These are phyloP conservation scores for Leccinum obscurum DNA, from an alignment of 768 basidiomycete genomes.

Conservation along the genomic window DNA sequence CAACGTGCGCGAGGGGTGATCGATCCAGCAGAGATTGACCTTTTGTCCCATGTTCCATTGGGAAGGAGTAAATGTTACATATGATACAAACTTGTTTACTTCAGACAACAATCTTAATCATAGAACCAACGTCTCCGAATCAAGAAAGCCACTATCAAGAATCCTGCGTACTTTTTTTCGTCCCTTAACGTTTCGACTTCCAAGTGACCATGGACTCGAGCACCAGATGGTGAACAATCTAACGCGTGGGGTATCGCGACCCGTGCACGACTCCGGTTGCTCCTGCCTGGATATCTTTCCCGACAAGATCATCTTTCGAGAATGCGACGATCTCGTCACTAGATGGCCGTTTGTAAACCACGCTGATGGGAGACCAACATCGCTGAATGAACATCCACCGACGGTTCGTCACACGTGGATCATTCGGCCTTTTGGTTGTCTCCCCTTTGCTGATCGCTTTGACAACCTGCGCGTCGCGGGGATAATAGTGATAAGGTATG, in stretches of 20 bases:
- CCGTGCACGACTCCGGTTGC: not conserved
- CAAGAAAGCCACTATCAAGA: not conserved
- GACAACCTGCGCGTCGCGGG: constrained; percentile 3
- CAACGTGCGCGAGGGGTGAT: too few species aligned
- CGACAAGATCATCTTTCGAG: not conserved
- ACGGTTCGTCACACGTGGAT: not conserved
- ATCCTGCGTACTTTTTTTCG: too few species aligned
- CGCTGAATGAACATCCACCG: constrained; percentile 8
- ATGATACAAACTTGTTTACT: not conserved
- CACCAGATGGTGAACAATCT: not conserved
- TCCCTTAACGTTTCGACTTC: too few species aligned
- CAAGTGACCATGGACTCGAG: not conserved
- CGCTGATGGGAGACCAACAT: constrained; percentile 6
- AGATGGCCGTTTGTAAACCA: not conserved
- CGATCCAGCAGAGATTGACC: too few species aligned
- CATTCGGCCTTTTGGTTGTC: not conserved
- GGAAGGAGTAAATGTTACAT: not conserved
- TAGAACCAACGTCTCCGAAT: not conserved
- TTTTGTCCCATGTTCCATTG: not conserved
- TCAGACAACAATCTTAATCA: not conserved
- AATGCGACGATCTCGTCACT: constrained; percentile 7
- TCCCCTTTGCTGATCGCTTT: not conserved
- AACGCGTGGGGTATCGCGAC: not conserved
- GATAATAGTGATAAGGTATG: constrained; percentile 3
- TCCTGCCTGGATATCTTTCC: not conserved